Evolutionary conservation across 148 eudicot species (phyloP).

Genomic region (Selenicereus undatus): DNA sequence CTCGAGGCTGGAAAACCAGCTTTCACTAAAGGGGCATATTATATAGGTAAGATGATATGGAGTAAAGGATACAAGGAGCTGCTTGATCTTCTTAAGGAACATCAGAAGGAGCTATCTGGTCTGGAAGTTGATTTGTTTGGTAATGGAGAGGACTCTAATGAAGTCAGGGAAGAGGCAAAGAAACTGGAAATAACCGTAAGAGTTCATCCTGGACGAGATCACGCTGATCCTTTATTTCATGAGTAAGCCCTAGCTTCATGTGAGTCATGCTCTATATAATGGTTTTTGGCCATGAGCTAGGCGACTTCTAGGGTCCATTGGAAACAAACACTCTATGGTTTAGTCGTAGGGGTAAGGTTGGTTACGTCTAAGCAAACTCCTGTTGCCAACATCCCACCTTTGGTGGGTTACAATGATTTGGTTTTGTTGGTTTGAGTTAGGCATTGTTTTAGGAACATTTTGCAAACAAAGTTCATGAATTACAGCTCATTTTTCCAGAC

Average conservation of each 20-base stretch:
- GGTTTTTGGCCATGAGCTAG: no score
- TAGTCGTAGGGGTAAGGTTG: no score
- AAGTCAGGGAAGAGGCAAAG: conserved; percentile 62
- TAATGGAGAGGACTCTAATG: conserved; percentile 80
- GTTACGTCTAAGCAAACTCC: no score
- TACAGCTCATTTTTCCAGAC: no score
- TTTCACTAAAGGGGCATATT: conserved; percentile 79
- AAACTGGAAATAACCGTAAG: conserved; percentile 54
- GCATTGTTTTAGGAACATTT: no score
- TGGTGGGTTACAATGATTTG: no score
- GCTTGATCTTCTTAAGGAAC: conserved; percentile 62
- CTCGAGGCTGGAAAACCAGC: conserved; percentile 37
- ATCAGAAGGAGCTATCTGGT: conserved; percentile 67
- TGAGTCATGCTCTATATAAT: no score
- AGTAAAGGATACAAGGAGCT: conserved; percentile 89
- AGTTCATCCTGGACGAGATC: conserved; percentile 94
- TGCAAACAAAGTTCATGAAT: no score
- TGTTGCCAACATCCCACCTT: no score
- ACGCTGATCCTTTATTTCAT: conserved; percentile 86
- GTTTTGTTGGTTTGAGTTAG: no score
- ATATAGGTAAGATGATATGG: conserved; percentile 98
- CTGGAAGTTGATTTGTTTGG: conserved; percentile 85
- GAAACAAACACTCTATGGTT: no score
- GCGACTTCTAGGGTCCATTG: no score
- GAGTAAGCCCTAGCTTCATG: conserved; percentile 50